Conservation (phyloP, 2,329 filamentous ascomycete species). For the Hirsutella thompsonii region DNA sequence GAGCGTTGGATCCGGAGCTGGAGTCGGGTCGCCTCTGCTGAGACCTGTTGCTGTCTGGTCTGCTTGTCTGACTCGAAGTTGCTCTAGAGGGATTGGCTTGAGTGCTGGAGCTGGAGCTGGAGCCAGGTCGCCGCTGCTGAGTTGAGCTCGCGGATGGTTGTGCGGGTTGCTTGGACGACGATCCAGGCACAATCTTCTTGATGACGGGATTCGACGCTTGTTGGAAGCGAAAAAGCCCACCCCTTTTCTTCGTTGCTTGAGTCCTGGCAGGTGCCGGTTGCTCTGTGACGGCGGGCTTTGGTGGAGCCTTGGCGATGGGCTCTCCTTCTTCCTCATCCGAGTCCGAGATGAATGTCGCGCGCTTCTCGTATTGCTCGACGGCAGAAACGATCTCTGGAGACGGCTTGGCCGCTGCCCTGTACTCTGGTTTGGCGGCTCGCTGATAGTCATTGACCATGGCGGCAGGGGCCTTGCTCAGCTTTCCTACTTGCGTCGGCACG, state of each 20-base stretch:
- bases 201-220: conserved; percentile 1
- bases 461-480: conserved; percentile 35
- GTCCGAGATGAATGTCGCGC: conserved; percentile 27
- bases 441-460: conserved; percentile 41
- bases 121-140: neutral
- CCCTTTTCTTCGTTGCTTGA: conserved; percentile 7
- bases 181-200: conserved; percentile 1
- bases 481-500: conserved; percentile 17
- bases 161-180: neutral
- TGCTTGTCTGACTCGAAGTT: conserved; percentile 5
- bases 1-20: too few species aligned
- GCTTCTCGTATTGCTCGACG: conserved; percentile 18
- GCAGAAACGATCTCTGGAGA: conserved; percentile 7
- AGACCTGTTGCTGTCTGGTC: conserved; percentile 1
- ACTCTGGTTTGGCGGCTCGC: conserved; percentile 26
- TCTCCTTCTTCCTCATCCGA: conserved; percentile 18
- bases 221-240: conserved; percentile 1
- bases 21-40: too few species aligned
- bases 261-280: conserved; percentile 4
- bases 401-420: conserved; percentile 12
- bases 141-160: neutral
- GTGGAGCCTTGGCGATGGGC: conserved; percentile 16
- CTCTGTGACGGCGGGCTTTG: conserved; percentile 5
- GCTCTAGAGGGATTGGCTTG: neutral
- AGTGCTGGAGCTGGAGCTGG: neutral